phyloP scores from a whole-genome alignment of 306 rosid species.

The Cyclanthera cordifolia region DNA sequence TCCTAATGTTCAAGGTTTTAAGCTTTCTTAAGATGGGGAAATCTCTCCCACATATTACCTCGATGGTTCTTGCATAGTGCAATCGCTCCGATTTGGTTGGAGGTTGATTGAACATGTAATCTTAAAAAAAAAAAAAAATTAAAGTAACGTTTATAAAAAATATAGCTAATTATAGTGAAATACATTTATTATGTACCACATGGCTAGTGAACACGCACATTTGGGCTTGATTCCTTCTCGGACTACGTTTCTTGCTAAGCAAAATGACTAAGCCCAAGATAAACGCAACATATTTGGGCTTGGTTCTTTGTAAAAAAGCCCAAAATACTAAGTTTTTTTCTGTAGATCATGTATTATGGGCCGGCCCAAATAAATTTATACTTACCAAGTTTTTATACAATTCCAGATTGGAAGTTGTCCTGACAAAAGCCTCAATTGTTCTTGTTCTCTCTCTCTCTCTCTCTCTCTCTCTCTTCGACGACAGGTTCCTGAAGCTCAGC shows the following conservation, averaged over 20 bases:
- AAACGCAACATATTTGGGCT: no score
- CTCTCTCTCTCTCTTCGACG: slow-evolving; percentile 1
- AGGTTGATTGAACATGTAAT: no score
- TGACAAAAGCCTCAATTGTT: slow-evolving; percentile 1
- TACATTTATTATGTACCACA: neutral
- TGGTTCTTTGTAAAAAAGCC: neutral
- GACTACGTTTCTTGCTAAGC: no score
- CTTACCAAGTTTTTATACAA: neutral
- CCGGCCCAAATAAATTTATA: neutral
- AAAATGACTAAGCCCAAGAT: no score
- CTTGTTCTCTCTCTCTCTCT: neutral
- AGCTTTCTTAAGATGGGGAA: no score
- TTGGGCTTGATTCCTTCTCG: no score
- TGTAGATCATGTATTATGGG: neutral
- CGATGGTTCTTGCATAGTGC: no score
- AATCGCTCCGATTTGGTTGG: no score
- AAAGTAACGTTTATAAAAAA: neutral
- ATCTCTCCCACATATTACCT: no score
- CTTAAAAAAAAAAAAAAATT: no score
- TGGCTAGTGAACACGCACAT: neutral
- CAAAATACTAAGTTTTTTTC: neutral
- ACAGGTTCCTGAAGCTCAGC: slow-evolving; percentile 23
- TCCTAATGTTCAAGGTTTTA: no score
- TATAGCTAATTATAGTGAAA: neutral
- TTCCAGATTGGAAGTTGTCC: neutral